Evolutionary conservation across 441 rosid genomes (phyloP).

Genomic region (Erysimum pusillum): DNA sequence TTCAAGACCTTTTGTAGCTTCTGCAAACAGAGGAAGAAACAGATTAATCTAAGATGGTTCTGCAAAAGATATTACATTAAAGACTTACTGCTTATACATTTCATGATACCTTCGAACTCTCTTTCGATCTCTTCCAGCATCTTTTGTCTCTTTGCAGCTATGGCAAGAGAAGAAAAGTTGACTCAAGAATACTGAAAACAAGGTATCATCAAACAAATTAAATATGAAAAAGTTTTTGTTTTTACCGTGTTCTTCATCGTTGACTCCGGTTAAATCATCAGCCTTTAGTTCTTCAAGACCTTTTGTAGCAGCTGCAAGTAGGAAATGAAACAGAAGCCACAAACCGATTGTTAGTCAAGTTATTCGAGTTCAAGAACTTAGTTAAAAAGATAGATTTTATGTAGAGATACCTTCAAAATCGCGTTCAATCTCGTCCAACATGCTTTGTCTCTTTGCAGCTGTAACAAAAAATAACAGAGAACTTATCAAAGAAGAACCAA

Average conservation of each 20-base stretch:
- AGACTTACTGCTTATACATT: neutral
- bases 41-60: slow-evolving; percentile 21
- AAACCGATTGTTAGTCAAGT: neutral
- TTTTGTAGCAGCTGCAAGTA: slow-evolving; percentile 44
- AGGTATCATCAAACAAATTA: slow-evolving; percentile 14
- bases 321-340: slow-evolving; percentile 2
- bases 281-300: slow-evolving; percentile 32
- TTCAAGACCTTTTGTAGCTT: slow-evolving; percentile 50
- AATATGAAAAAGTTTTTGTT: neutral
- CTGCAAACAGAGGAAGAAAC: slow-evolving; percentile 37
- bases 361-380: neutral
- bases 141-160: slow-evolving; percentile 40
- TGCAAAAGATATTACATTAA: neutral
- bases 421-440: slow-evolving; percentile 46
- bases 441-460: slow-evolving; percentile 43
- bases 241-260: slow-evolving; percentile 41
- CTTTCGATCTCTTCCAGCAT: slow-evolving; percentile 47
- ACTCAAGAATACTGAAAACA: slow-evolving; percentile 18
- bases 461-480: slow-evolving; percentile 3
- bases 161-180: slow-evolving; percentile 20
- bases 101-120: slow-evolving; percentile 46
- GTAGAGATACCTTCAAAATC: slow-evolving; percentile 47
- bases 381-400: neutral
- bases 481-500: slow-evolving; percentile 4
- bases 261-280: slow-evolving; percentile 32